These are phyloP conservation scores for Earliella scabrosa DNA, from an alignment of 1,284 basidiomycete species.

Conservation along the genomic window DNA sequence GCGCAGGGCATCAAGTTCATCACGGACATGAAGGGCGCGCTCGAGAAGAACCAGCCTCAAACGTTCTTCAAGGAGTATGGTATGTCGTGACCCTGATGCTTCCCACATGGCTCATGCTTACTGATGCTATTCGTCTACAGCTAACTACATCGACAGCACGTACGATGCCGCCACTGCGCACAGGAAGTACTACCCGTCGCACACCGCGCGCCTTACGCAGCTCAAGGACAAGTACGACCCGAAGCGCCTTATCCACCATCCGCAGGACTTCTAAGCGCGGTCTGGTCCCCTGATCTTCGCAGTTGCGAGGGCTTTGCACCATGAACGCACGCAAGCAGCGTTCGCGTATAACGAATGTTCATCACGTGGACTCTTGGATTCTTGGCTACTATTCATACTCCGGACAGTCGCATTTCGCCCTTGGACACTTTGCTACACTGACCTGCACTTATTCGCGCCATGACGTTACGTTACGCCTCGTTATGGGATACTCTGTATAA, in stretches of 20 bases:
- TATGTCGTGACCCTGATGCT: not conserved
- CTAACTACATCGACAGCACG: slow-evolving; percentile 16
- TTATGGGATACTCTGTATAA: too few relatives aligned
- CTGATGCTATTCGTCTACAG: not conserved
- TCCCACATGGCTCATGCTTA: not conserved
- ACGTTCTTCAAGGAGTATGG: slow-evolving; percentile 13
- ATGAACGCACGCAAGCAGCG: too few relatives aligned
- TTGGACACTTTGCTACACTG: too few relatives aligned
- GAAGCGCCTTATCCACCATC: slow-evolving; percentile 8
- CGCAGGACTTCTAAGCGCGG: slow-evolving; percentile 11
- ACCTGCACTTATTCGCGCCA: too few relatives aligned
- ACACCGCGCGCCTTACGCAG: slow-evolving; percentile 5
- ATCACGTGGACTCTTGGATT: too few relatives aligned
- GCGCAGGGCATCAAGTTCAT: slow-evolving; percentile 13
- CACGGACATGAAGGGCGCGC: slow-evolving; percentile 12
- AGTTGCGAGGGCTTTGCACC: too few relatives aligned
- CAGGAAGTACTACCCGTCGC: slow-evolving; percentile 11
- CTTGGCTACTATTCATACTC: too few relatives aligned
- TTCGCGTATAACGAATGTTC: too few relatives aligned
- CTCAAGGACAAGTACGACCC: slow-evolving; percentile 17
- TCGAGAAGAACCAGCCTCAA: slow-evolving; percentile 10
- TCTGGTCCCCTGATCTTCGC: too few relatives aligned
- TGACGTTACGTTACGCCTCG: too few relatives aligned
- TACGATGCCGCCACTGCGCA: slow-evolving; percentile 10
- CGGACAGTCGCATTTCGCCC: too few relatives aligned